phyloP scores from a whole-genome alignment of 495 filamentous ascomycete species.

The Daldinia bambusicola region DNA sequence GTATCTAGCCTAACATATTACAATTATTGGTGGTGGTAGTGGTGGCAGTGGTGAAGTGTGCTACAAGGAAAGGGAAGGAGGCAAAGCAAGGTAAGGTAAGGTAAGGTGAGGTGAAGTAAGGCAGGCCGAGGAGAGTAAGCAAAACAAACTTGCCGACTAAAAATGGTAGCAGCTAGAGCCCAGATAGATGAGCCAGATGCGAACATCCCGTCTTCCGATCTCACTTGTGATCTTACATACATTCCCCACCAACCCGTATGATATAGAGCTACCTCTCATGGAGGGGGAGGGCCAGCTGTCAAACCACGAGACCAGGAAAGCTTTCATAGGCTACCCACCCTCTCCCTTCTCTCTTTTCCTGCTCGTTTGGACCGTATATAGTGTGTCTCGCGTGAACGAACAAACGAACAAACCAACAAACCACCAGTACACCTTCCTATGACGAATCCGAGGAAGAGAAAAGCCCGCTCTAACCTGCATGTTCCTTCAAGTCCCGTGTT shows the following conservation, averaged over 20 bases:
- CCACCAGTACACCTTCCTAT: slow-evolving; percentile 26
- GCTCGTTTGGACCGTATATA: slow-evolving; percentile 38
- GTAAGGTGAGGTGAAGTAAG: not conserved
- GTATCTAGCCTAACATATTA: not conserved
- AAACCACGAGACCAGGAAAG: slow-evolving; percentile 39
- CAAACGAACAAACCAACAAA: no score
- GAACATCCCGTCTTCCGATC: slow-evolving; percentile 44
- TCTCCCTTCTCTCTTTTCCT: slow-evolving; percentile 4
- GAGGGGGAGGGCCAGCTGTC: slow-evolving; percentile 39
- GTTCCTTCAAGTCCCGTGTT: slow-evolving; percentile 39
- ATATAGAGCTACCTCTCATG: not conserved
- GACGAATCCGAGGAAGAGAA: slow-evolving; percentile 4
- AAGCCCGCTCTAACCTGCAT: slow-evolving; percentile 26
- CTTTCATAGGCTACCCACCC: slow-evolving; percentile 29
- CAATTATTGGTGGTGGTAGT: not conserved
- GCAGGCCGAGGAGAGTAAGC: not conserved
- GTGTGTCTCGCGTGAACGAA: slow-evolving; percentile 44
- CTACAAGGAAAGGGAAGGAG: not conserved
- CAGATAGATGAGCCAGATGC: slow-evolving; percentile 25
- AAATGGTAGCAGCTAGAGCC: not conserved
- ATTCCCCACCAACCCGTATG: slow-evolving; percentile 4
- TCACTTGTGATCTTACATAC: slow-evolving; percentile 40
- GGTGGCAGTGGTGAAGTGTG: not conserved
- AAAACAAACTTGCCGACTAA: not conserved
- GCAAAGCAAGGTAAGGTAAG: not conserved